Evolutionary conservation across 2,329 filamentous ascomycete genomes (phyloP).

Genomic region (Calycina herbarum): DNA sequence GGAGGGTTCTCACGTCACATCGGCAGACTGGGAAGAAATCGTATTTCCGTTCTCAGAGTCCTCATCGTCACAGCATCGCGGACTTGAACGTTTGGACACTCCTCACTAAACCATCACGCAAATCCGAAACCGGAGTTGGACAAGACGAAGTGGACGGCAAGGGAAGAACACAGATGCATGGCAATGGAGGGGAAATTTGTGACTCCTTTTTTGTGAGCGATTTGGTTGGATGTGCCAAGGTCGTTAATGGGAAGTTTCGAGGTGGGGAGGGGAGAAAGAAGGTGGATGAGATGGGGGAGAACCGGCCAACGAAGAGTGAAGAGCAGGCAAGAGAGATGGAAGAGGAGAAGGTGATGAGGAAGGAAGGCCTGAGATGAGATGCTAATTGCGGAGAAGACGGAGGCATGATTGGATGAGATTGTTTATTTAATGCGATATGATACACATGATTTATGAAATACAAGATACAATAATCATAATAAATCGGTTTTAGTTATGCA

Average conservation of each 20-base stretch:
- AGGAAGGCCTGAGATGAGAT: background rate
- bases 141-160: background rate
- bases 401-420: background rate
- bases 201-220: constrained; percentile 12
- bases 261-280: background rate
- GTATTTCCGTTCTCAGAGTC: background rate
- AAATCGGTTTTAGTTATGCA: no score
- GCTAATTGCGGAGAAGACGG: background rate
- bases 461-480: no score
- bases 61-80: background rate
- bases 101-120: background rate
- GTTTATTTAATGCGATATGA: background rate
- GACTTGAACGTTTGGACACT: background rate
- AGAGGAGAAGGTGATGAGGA: background rate
- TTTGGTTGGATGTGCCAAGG: constrained; percentile 10
- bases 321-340: background rate
- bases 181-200: constrained; percentile 6
- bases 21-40: background rate
- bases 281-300: background rate
- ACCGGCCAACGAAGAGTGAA: no score
- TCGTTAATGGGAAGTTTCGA: background rate
- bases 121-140: background rate
- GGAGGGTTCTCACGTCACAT: background rate
- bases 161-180: constrained; percentile 1
- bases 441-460: constrained; percentile 1